Base-by-base conservation (phyloP, 345 rosid species). In the Carallia pectinifolia region DNA sequence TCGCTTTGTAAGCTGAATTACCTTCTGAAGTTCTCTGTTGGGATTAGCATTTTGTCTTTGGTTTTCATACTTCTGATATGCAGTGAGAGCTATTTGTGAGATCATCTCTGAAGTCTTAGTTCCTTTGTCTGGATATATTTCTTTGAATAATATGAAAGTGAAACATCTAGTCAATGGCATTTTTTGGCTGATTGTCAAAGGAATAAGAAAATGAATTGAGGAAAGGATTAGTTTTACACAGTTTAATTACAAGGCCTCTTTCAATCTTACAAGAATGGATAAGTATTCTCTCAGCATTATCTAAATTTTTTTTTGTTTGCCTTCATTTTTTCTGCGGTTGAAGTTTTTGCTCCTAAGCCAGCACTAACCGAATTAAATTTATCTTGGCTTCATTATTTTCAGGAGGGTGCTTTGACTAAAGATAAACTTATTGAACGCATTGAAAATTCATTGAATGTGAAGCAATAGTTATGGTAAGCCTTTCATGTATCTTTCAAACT, bases 361-460 rank as follows among this genome's bases (percentile, higher is more conserved):
- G 33, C 12, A 10, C 31, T 34, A 12, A 4, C 53, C 38, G 66
- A 37, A 7, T 33, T 61, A 10, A 39, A 29, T 23, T 65, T 64
- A 13, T 27, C 10, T 15, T 63, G 37, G n/a, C 15, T 54, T 19
- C 53, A 66, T 68, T 47, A 55, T 72, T 23, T 38, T 61, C 80
- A 93, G 96, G 98, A 90, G 80, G 98, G 98, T 58, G 96, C 97
- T 23, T 81, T 90, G 77, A 75, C 84, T 4, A 93, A 86, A 23
- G 82, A 89, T 66, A 81, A 85, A 71, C 89, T 93, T 17, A 75
- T 93, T 61, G 63, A 86, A 77, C 90, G 88, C 50, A 77, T 93
- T 13, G 91, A 93, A 75, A 86, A 75, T 66, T 87, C 93, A 3
- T 77, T 90, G 71, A 75, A 81, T 61, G 85, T 87, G 61, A 85